Evolutionary conservation across 768 basidiomycete genomes (phyloP).

Genomic region (Rhodocollybia butyracea): DNA sequence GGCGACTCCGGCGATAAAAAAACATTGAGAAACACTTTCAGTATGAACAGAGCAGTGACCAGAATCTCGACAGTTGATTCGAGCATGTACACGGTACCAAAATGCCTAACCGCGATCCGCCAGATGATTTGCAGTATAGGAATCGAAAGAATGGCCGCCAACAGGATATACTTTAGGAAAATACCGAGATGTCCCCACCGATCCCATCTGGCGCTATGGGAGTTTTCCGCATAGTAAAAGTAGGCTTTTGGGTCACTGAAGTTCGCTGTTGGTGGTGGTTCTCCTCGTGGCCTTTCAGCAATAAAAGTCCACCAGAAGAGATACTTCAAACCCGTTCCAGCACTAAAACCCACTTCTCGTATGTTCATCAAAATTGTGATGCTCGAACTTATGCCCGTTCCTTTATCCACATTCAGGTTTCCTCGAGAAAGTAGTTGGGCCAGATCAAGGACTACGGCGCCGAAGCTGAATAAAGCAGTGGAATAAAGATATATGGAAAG

Average conservation of each 20-base stretch:
- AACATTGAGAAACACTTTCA: constrained; percentile 61
- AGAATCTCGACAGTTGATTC: constrained; percentile 58
- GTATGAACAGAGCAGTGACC: constrained; percentile 52
- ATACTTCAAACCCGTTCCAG: constrained; percentile 57
- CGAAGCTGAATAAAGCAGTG: constrained; percentile 58
- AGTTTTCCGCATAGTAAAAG: constrained; percentile 16
- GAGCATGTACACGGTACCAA: constrained; percentile 51
- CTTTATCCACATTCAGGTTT: constrained; percentile 18
- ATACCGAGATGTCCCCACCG: constrained; percentile 60
- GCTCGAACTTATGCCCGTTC: constrained; percentile 23
- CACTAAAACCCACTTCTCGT: constrained; percentile 56
- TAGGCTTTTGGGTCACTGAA: constrained; percentile 8
- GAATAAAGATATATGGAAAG: constrained; percentile 49
- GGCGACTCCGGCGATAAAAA: constrained; percentile 38
- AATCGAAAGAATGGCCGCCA: constrained; percentile 43
- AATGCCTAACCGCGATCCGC: constrained; percentile 43
- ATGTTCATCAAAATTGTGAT: constrained; percentile 37
- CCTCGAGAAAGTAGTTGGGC: constrained; percentile 46
- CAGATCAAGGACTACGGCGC: constrained; percentile 62
- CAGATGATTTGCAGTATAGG: constrained; percentile 62
- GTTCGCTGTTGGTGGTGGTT: constrained; percentile 19
- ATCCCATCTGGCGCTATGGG: constrained; percentile 62
- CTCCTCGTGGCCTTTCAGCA: constrained; percentile 50
- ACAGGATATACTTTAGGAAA: constrained; percentile 47
- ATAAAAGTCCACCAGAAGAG: constrained; percentile 71